A percentile compares a stretch with the other conserved stretches of the same genome.
Evolutionary conservation across 176 grass and related monocot species (phyloP).

Genomic region (Carex parvula): DNA sequence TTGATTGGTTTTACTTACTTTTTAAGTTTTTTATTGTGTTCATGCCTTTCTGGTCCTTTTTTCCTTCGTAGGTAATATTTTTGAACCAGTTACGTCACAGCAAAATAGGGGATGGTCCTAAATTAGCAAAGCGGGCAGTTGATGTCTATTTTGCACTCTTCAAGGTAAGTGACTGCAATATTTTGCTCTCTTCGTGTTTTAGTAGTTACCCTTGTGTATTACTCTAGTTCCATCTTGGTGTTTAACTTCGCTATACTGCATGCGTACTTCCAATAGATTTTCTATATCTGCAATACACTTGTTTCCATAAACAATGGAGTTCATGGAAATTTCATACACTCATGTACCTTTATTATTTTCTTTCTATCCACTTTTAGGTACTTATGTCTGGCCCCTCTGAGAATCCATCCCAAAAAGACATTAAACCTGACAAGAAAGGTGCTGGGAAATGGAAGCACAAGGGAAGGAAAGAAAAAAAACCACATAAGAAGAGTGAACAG

Average conservation of each 20-base stretch:
- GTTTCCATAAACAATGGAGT: too few relatives aligned
- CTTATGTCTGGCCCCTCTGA: slow-evolving; percentile 57
- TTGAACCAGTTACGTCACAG: slow-evolving; percentile 80
- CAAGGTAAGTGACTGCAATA: slow-evolving; percentile 46
- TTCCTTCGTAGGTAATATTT: slow-evolving; percentile 76
- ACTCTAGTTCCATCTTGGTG: background rate
- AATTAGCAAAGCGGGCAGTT: slow-evolving; percentile 81
- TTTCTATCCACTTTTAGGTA: slow-evolving; percentile 46
- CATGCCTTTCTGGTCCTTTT: background rate
- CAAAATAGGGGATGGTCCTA: slow-evolving; percentile 77
- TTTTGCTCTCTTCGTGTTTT: background rate
- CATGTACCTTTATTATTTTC: slow-evolving; percentile 17
- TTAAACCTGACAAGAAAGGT: slow-evolving; percentile 54
- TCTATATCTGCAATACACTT: background rate
- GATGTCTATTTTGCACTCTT: slow-evolving; percentile 96
- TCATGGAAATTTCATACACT: too few relatives aligned
- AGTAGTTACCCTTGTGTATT: background rate
- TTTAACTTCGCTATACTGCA: background rate
- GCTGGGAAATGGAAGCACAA: slow-evolving; percentile 42
- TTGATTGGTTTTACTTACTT: background rate
- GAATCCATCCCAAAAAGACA: slow-evolving; percentile 35
- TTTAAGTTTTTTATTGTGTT: slow-evolving; percentile 11
- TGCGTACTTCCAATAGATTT: background rate
- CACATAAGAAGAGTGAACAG: slow-evolving; percentile 29
- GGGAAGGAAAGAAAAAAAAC: slow-evolving; percentile 33